Evolutionary conservation across 495 filamentous ascomycete species (phyloP), one percentile per base, ranked within the genome.

Genomic region (Hyaloscypha bicolor): DNA sequence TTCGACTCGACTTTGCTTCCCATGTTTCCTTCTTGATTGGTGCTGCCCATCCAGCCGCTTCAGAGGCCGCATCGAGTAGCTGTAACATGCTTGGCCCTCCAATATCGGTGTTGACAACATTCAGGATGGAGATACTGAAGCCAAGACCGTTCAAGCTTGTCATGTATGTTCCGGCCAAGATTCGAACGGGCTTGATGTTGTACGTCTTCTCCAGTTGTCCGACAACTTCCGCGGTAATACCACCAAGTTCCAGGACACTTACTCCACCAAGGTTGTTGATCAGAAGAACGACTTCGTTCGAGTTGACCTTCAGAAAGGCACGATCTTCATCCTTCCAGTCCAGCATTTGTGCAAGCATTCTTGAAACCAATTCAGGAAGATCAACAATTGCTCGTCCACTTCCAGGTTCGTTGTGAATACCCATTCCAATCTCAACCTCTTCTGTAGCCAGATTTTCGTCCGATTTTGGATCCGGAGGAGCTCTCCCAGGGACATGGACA

Each of bases 211-310:
- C 79, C 14, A 99, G 85, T 78, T 97, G 94, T 53, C 81, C 82
- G n/a, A 90, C 85, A 48, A 97, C 89, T 77, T 97, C 94, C n/a
- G 89, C 80, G 9, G 92, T 90, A 72, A 98, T 94, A 52, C 91
- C 95, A 6, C 93, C 89, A 71, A 98, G 80, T 77, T 99, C 95
- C 63, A 99, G 80, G 39, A 87, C 87, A 77, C 92, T 96, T 4
- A 97, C 88, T 29, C 93, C 92, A n/a, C 95, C 95, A 16, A 98
- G 83, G 74, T 99, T 99, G 77, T 98, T 98, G 72, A 99, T 84
- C 69, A 97, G 77, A 53, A 98, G 76, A 6, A 97, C 91, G 6
- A 87, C 81, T 69, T 87, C 83, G 61, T 85, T 85, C 6, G 81
- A 82, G 63, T 87, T 85, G 71, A 91, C 85, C 19, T 86, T 85